Percentiles rank a stretch among this genome's conserved stretches.
Conservation (phyloP, 176 grass and related monocot genomes). For the Aechmea fasciata region DNA sequence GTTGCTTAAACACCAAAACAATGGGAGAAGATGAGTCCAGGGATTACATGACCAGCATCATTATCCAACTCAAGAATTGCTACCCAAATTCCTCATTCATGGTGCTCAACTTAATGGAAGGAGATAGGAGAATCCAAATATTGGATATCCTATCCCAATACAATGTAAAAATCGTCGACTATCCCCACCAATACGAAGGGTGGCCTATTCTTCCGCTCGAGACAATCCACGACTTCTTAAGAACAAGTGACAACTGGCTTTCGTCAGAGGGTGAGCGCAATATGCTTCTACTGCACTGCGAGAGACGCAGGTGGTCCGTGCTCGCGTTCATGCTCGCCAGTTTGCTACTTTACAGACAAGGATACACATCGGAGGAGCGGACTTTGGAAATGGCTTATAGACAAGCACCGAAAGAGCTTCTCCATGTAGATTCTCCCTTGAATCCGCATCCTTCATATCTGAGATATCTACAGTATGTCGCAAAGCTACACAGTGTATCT, state of each 20-base stretch:
- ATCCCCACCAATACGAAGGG: constrained; percentile 24
- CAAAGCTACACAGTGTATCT: constrained; percentile 10
- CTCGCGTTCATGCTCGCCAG: constrained; percentile 45
- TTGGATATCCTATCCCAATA: constrained; percentile 23
- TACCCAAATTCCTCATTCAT: constrained; percentile 36
- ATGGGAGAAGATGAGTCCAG: constrained; percentile 22
- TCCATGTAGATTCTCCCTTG: constrained; percentile 12
- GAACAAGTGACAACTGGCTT: constrained; percentile 33
- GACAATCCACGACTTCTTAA: constrained; percentile 20
- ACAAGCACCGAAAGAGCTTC: constrained; percentile 27
- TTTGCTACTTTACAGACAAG: constrained; percentile 30
- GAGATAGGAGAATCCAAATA: constrained; percentile 9
- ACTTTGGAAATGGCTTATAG: constrained; percentile 36
- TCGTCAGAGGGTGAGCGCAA: constrained; percentile 30
- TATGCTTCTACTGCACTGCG: constrained; percentile 45
- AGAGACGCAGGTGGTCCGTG: constrained; percentile 21
- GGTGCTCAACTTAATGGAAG: constrained; percentile 38
- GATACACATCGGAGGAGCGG: constrained; percentile 21
- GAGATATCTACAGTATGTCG: constrained; percentile 50
- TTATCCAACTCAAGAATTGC: constrained; percentile 36
- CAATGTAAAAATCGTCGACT: constrained; percentile 21
- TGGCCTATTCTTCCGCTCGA: constrained; percentile 34
- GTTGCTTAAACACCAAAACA: constrained; percentile 28
- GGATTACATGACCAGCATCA: constrained; percentile 29
- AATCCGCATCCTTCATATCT: constrained; percentile 40